These are phyloP conservation scores for Cyberlindnera saturnus DNA, from an alignment of 805 yeast species.

Conservation along the genomic window DNA sequence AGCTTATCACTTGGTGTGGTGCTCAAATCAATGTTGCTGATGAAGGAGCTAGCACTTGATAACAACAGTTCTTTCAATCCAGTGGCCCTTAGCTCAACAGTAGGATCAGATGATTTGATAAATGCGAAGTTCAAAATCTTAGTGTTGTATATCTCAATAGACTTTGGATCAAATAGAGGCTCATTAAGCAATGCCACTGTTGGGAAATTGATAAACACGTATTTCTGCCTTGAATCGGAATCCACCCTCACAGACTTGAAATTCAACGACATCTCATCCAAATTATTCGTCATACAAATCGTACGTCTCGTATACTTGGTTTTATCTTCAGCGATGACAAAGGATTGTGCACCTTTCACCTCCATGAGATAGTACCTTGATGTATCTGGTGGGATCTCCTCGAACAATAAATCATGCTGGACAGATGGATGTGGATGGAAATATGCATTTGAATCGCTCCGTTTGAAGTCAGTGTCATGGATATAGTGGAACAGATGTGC, in stretches of 20 bases:
- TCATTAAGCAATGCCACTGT: slow-evolving; percentile 1
- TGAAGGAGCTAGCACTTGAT: background rate
- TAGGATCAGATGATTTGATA: background rate
- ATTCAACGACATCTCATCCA: slow-evolving; percentile 4
- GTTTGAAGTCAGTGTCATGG: slow-evolving; percentile 2
- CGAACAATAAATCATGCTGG: slow-evolving; percentile 1
- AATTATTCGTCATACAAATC: slow-evolving; percentile 7
- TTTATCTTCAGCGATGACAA: slow-evolving; percentile 11
- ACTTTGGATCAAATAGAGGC: slow-evolving; percentile 8
- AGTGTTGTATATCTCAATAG: slow-evolving; percentile 4
- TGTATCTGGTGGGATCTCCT: slow-evolving; percentile 3
- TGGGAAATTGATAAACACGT: slow-evolving; percentile 5
- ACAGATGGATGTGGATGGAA: slow-evolving; percentile 7
- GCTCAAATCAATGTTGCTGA: slow-evolving; percentile 4
- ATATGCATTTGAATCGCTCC: background rate
- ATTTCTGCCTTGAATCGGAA: slow-evolving; percentile 3
- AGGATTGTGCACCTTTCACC: slow-evolving; percentile 11
- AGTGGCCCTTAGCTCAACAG: background rate
- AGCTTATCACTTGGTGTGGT: slow-evolving; percentile 1
- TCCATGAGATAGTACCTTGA: slow-evolving; percentile 12
- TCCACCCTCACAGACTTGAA: slow-evolving; percentile 1
- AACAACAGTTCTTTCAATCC: slow-evolving; percentile 1
- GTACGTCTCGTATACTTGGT: slow-evolving; percentile 9
- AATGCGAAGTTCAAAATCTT: background rate
- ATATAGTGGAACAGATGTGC: slow-evolving; percentile 9